Conservation (phyloP, 2,329 filamentous ascomycete species). For the Colletotrichum coccodes region DNA sequence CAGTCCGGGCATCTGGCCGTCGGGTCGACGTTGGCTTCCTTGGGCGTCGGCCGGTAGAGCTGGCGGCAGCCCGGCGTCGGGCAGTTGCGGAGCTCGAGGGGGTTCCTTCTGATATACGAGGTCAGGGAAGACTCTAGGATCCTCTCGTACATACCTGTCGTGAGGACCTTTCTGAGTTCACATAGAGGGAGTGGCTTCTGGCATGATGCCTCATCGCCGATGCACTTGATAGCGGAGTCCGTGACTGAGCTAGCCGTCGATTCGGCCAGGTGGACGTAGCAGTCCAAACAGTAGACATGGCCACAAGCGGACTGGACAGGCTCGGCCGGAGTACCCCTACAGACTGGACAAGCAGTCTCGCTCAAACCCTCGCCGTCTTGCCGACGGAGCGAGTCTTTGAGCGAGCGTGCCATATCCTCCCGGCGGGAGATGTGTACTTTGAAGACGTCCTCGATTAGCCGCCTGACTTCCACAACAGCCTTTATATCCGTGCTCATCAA, state of each 20-base stretch:
- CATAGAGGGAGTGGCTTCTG: background rate
- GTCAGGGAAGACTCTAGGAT: background rate
- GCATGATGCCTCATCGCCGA: background rate
- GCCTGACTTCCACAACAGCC: background rate
- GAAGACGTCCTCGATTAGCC: no score
- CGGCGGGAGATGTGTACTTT: accelerated
- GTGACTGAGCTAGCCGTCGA: background rate
- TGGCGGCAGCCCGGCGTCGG: background rate
- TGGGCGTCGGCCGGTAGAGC: background rate
- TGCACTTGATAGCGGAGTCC: background rate
- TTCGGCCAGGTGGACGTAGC: background rate
- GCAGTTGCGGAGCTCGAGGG: background rate
- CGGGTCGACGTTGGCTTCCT: background rate
- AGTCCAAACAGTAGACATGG: background rate
- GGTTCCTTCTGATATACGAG: background rate
- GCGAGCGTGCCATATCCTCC: no score
- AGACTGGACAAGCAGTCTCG: background rate
- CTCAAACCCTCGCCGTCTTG: background rate
- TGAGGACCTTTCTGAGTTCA: background rate
- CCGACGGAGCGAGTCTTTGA: background rate
- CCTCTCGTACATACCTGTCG: accelerated
- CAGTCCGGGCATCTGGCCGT: conserved; percentile 50
- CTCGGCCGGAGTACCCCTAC: background rate
- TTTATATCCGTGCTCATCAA: background rate
- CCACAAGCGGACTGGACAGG: background rate